Evolutionary conservation across 2,329 filamentous ascomycete species (phyloP), one percentile per base, ranked within the genome.

Genomic region (Ascochyta fabae): DNA sequence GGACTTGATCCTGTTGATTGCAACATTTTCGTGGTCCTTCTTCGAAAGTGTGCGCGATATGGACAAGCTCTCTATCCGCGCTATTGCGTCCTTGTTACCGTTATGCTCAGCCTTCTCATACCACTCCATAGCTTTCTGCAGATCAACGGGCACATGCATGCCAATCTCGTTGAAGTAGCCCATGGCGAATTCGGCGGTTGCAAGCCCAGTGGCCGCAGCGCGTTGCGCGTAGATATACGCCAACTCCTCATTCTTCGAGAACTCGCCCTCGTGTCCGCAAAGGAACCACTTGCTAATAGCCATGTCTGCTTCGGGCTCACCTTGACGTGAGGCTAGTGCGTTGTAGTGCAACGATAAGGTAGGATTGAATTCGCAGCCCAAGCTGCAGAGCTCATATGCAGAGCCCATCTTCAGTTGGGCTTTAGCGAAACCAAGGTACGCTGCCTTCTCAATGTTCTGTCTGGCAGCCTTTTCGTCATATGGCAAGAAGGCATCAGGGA

Each of bases 211-310:
- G 46, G 86, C 82, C 8, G 95, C 94, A 10, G 95, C 95, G 63
- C 94, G 86, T 66, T 94, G 86, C 1, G 95, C 95, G 71, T 96
- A 98, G 47, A 87, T 89, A 77, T 91, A 99, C 6, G 95, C 94
- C 44, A 98, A 80, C 72, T 94, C 90, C 76, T 99, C 95, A 69
- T 97, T 98, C 82, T 98, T 98, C 57, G 91, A 86, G 71, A 99
- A 97, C 6, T 96, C 83, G 22, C 89, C 89, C 64, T 98, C 94
- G 62, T 95, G 93, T 3, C 95, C 95, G 69, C 96, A 98, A 26
- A 99, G 83, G 72, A 98, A 99, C 95, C 95, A 99, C 76, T 96
- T 95, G 77, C 94, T 98, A 58, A 99, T 92, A 26, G 94, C 92
- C 77, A 99, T 90, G 57, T 96, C 92, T 0, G 94, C 95, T 74